phyloP scores from a whole-genome alignment of 176 grass and related monocot species.

The Carex pumila region DNA sequence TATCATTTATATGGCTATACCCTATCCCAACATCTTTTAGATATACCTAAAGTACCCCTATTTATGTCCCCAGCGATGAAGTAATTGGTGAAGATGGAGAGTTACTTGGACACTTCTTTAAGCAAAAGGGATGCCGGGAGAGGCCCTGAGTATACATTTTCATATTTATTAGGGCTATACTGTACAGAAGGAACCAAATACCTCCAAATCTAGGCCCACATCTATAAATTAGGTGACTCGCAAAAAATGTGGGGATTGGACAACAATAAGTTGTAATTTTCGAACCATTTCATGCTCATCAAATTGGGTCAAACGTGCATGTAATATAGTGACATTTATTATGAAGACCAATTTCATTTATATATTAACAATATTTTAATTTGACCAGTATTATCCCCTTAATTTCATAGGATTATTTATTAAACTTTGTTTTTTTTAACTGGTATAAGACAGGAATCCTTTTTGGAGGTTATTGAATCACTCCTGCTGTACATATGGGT shows the following conservation, averaged over 20 bases:
- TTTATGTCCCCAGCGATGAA: not conserved
- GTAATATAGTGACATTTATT: not conserved
- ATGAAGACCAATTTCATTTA: not conserved
- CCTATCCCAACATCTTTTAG: not conserved
- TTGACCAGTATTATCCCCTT: not conserved
- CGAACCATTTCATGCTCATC: not conserved
- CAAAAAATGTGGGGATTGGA: not conserved
- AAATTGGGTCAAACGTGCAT: not conserved
- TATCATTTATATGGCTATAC: not conserved
- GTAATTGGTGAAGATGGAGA: not conserved
- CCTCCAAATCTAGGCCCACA: not conserved
- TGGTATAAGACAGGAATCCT: not conserved
- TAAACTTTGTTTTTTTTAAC: not conserved
- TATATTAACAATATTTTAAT: not conserved
- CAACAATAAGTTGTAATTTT: not conserved
- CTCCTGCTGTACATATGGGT: not conserved
- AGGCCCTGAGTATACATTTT: not conserved
- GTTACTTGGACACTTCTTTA: not conserved
- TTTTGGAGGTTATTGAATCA: not conserved
- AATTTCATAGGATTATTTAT: not conserved
- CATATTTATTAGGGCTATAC: not conserved
- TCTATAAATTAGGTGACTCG: not conserved
- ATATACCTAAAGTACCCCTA: not conserved
- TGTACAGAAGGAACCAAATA: not conserved
- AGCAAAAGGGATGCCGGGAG: not conserved